phyloP scores from a whole-genome alignment of 768 basidiomycete species.

The Tylopilus felleus region DNA sequence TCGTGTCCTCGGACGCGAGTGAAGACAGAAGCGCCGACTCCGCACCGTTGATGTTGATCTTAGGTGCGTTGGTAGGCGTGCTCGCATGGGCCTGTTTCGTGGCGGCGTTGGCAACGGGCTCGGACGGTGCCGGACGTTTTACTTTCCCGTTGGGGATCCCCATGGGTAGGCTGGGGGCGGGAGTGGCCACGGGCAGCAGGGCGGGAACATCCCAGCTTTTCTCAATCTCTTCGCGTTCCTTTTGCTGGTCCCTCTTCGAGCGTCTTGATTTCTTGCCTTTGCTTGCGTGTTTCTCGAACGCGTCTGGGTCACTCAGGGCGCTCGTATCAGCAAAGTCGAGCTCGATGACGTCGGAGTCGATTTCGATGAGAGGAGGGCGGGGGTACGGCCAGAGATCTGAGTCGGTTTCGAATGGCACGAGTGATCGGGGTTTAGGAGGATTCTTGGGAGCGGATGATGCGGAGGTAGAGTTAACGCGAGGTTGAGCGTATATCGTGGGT shows the following conservation, averaged over 20 bases:
- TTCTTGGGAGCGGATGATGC: slow-evolving; percentile 15
- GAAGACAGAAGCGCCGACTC: slow-evolving; percentile 26
- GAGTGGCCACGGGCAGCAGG: slow-evolving; percentile 18
- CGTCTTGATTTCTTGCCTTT: slow-evolving; percentile 25
- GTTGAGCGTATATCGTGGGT: slow-evolving; percentile 15
- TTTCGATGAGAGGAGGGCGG: slow-evolving; percentile 42
- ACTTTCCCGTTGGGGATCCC: slow-evolving; percentile 26
- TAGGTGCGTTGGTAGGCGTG: slow-evolving; percentile 2
- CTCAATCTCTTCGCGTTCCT: slow-evolving; percentile 51
- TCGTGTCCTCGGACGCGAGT: slow-evolving; percentile 18
- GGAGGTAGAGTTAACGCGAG: slow-evolving; percentile 1
- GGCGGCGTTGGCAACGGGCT: background rate
- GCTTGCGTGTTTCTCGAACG: slow-evolving; percentile 40
- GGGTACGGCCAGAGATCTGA: slow-evolving; percentile 74
- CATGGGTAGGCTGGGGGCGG: slow-evolving; percentile 1
- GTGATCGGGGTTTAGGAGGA: slow-evolving; percentile 33
- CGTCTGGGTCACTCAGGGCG: slow-evolving; percentile 63
- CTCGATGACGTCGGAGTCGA: slow-evolving; percentile 60
- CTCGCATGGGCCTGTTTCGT: slow-evolving; percentile 3
- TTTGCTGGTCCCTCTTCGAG: slow-evolving; percentile 35
- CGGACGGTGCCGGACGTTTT: slow-evolving; percentile 12
- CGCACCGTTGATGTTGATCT: slow-evolving; percentile 18
- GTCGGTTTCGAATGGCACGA: slow-evolving; percentile 61
- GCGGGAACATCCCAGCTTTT: slow-evolving; percentile 58
- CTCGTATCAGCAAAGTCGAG: slow-evolving; percentile 74